Evolutionary conservation across 495 filamentous ascomycete species (phyloP).

Genomic region (Clavariopsis aquatica): DNA sequence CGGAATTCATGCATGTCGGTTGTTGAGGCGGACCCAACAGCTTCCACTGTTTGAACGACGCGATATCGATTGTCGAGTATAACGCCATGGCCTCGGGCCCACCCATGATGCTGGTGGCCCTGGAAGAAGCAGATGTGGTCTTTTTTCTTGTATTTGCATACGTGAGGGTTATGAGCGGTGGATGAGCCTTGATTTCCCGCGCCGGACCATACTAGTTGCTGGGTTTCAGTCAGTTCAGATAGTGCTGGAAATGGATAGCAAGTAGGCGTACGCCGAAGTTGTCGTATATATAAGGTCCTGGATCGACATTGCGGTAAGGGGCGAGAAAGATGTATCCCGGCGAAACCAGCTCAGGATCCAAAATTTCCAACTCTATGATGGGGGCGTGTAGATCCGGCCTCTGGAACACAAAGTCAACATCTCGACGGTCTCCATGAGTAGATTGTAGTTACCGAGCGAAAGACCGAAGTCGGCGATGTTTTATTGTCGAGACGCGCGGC

Average conservation of each 20-base stretch:
- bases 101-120: constrained; percentile 56
- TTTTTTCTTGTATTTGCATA: constrained; percentile 46
- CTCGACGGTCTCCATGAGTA: neutral
- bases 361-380: constrained; percentile 34
- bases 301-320: constrained; percentile 41
- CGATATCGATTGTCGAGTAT: constrained; percentile 56
- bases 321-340: constrained; percentile 43
- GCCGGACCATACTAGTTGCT: constrained; percentile 41
- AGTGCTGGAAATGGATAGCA: neutral
- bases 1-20: constrained; percentile 26
- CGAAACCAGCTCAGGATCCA: constrained; percentile 36
- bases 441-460: constrained; percentile 11
- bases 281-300: constrained; percentile 43
- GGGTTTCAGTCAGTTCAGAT: neutral
- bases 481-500: constrained; percentile 4
- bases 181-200: constrained; percentile 35
- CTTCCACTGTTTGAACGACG: constrained; percentile 48
- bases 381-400: constrained; percentile 42
- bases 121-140: constrained; percentile 59
- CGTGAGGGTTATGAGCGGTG: constrained; percentile 40
- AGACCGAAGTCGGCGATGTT: constrained; percentile 15
- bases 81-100: constrained; percentile 55
- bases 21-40: constrained; percentile 29
- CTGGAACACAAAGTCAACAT: constrained; percentile 11
- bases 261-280: constrained; percentile 30